Base-by-base conservation (phyloP, 805 yeast genomes). In the Kazachstania kunashirensis region DNA sequence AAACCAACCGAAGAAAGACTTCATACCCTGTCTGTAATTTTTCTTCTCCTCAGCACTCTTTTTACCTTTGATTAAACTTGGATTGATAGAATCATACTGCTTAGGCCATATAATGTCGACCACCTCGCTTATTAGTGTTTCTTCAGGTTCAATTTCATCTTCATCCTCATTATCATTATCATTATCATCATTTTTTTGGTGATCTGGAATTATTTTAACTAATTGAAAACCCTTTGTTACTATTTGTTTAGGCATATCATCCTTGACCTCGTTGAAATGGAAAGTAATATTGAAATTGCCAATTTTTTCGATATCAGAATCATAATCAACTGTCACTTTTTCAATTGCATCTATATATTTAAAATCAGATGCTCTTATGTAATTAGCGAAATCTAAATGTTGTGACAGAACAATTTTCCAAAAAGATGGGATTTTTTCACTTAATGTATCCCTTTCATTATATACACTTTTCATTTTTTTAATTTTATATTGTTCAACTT, bases 341-440 rank as follows among this genome's bases (percentile, higher is more conserved):
- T 60, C 63, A 39, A 88, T 70, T 33, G 59, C 57, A 49, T 86
- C 96, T 33, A 86, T 55, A 48, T 72, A 80, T 54, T 78, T 78
- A 61, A 78, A 75, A 58, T 88, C 96, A 26, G 80, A 83, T 2
- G 79, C 75, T 21, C 76, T 69, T 14, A 88, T 65, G 55, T 73
- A 84, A 44, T 86, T 95, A 12, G 83, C 79, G 53, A 89, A 82
- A 45, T 84, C 95, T 35, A 82, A 80, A 49, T 81, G 81, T 52
- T 83, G 84, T 2, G 88, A 85, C 9, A 89, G 60, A 0, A 83
- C 95, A 36, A 80, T 72, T 49, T 82, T 79, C 97, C 97, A 89
- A 57, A 89, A 86, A 44, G 73, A 73, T 1, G 88, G 85, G 29
- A 86, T 71, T 4, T 66, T 55, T 4, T 48, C 38, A 12, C 78